Base-by-base conservation (phyloP, 1,284 basidiomycete genomes). In the Meira nashicola region DNA sequence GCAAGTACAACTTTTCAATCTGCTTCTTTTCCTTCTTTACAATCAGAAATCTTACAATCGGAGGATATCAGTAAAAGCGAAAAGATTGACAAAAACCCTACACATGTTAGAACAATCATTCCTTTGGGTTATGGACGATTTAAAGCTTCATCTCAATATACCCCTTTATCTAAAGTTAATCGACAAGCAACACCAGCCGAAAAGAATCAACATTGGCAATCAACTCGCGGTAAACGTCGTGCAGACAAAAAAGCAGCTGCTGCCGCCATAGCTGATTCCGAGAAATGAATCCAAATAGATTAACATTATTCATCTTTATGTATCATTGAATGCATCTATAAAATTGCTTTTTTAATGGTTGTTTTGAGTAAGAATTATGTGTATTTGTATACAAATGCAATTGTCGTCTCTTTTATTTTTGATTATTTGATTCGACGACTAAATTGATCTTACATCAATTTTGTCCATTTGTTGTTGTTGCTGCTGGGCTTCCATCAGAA, bases 51-150 rank as follows among this genome's bases (percentile, higher is more conserved):
- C 15, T 48, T 57, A 4, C 19, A 49, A 11, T 55, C 48, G 2
- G 39, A 38, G 5, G 21, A 53, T n/a, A 37, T 41, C n/a, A 54
- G 12, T 10, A 10, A 60, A 43, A 48, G 7, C 7, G 54, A 4
- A n/a, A n/a, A n/a, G 15, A 15, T 23, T 48, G 41, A 12, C 43
- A 28, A 50, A 39, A 23, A 43, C 25, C 12, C 23, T 11, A 49
- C 7, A 25, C 53, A 40, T 14, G 38, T 23, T n/a, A 12, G 7
- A 23, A 50, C 17, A 46, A 15, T 56, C 12, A 11, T 68, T 28
- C 66, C 68, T n/a, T 56, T 70, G 25, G 68, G 68, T 6, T 57
- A 65, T 33, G 68, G 68, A n/a, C 43, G 39, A 0, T 28, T 51
- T 17, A 65, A 65, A 17, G 57, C 64, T 11, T 55, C 54, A 2